Base-by-base conservation (phyloP, 768 basidiomycete genomes). In the Pleurotus giganteus region DNA sequence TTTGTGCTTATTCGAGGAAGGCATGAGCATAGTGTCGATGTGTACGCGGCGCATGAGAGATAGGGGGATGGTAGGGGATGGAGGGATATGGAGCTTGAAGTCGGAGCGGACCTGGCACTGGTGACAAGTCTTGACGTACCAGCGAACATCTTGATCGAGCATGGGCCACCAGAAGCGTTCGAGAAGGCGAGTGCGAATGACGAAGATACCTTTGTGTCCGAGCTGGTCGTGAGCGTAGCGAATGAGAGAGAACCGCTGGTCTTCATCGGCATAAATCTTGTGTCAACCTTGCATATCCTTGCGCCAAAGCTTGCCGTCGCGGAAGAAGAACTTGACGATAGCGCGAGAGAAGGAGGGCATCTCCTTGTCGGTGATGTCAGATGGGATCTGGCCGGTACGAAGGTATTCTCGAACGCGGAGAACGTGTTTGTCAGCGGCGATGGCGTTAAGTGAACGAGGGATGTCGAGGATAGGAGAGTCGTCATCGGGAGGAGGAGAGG, bases 81-180 rank as follows among this genome's bases (percentile, higher is more conserved):
- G 68, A 4, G 66, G 71, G 2, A 70, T 62, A 2, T 63, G 50
- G 2, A 69, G 26, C 23, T 66, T 54, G 2, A 57, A 57, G 32
- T 34, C 63, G 29, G 52, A 49, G 4, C 67, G 47, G 0, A 64
- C 47, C 49, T 74, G 71, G 56, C 71, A 73, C 4, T 63, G 34
- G 47, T 69, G 68, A 37, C 73, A 72, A 11, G 66, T 66, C 15
- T 63, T 60, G 6, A 72, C 31, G 43, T 62, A 72, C 68, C 69
- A 71, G 19, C 52, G 41, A 2, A 73, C 57, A 41, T 74, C 68
- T 2, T 32, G 45, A 13, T 65, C 60, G 1, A 68, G 4, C 1
- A 49, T 52, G 2, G 59, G 62, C 59, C 57, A 66, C 62, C 62
- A 71, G 45, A 32, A 32, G 7, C 58, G 59, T 32, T 62, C 56